Base-by-base conservation (phyloP, 2,329 filamentous ascomycete species). In the Leptographium radiaticola region DNA sequence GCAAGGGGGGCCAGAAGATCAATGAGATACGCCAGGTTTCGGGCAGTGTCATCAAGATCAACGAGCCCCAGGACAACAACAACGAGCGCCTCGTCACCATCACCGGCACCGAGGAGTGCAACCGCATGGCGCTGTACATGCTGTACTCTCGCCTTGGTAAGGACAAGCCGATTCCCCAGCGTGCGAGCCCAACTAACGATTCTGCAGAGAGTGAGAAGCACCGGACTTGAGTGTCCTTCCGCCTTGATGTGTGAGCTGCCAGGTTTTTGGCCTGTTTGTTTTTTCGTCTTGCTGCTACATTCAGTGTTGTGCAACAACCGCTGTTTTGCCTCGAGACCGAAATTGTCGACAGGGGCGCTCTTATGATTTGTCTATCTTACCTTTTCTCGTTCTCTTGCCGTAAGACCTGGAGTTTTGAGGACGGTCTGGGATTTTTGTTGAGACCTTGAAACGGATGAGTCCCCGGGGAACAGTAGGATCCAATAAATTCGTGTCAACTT, bases 61-160 rank as follows among this genome's bases (percentile, higher is more conserved):
- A 98, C 67, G 93, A 98, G 68, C 93, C 93, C 1, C 93, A 96
- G 68, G 93, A 97, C 70, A 97, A 95, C 72, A 97, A 89, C 77
- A 98, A 97, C 65, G 93, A 98, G 75, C 85, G 93, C 58, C 75
- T 98, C 56, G 93, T 98, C 55, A 98, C 93, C 16, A 95, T 98
- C 62, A 96, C 93, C 2, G 93, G 93, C 59, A 97, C 93, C 7
- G 89, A 94, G 63, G 93, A 98, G 71, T 96, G 89, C 75, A 98
- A 98, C 72, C 88, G 95, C 65, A 97, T 98, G 90, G 93, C 93
- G n/a, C 73, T 98, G 54, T 98, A 97, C 73, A 96, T 98, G 90
- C 81, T 98, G 53, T 98, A 98, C 71, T 94, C 89, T 56, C 83
- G 93, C 77, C 86, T 98, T 68, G 93, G 93, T 95, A 68, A 74